Conservation (phyloP, 495 filamentous ascomycete genomes). For the Pyrenula aspistea region DNA sequence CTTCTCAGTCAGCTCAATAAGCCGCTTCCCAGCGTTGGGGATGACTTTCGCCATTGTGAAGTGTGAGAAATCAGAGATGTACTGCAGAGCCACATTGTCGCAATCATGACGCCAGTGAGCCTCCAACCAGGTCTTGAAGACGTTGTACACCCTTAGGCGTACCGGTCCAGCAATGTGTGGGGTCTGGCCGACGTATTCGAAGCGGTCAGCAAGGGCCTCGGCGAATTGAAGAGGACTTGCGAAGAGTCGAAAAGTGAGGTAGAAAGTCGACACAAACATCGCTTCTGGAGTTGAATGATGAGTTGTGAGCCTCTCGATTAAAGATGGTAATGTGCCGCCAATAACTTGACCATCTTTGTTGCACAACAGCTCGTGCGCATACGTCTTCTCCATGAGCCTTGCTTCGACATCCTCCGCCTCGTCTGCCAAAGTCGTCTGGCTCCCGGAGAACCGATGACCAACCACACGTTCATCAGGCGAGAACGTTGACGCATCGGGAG, state of each 20-base stretch:
- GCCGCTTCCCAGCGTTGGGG: constrained; percentile 65
- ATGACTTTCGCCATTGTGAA: constrained; percentile 53
- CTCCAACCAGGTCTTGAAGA: constrained; percentile 95
- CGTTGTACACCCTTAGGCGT: constrained; percentile 85
- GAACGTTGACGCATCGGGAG: constrained; percentile 46
- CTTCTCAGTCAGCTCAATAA: constrained; percentile 68
- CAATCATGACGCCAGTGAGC: constrained; percentile 82
- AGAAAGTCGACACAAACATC: constrained; percentile 89
- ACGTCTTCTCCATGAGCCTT: constrained; percentile 74
- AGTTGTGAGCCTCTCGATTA: constrained; percentile 87
- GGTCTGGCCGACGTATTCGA: constrained; percentile 78
- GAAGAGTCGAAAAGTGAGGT: constrained; percentile 93
- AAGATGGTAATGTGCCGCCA: constrained; percentile 78
- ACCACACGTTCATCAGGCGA: constrained; percentile 21
- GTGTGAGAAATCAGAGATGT: constrained; percentile 70
- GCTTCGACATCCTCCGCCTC: constrained; percentile 67
- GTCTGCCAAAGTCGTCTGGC: constrained; percentile 53
- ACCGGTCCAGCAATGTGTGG: constrained; percentile 64
- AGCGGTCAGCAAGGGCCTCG: constrained; percentile 72
- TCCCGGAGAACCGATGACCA: constrained; percentile 37
- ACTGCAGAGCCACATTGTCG: constrained; percentile 60
- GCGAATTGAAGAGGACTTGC: constrained; percentile 72
- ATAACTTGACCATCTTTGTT: constrained; percentile 94
- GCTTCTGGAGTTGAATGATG: constrained; percentile 89
- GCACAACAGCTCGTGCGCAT: constrained; percentile 75